These are phyloP conservation scores for Protea cynaroides DNA, from an alignment of 164 flowering plant genomes.

Conservation along the genomic window DNA sequence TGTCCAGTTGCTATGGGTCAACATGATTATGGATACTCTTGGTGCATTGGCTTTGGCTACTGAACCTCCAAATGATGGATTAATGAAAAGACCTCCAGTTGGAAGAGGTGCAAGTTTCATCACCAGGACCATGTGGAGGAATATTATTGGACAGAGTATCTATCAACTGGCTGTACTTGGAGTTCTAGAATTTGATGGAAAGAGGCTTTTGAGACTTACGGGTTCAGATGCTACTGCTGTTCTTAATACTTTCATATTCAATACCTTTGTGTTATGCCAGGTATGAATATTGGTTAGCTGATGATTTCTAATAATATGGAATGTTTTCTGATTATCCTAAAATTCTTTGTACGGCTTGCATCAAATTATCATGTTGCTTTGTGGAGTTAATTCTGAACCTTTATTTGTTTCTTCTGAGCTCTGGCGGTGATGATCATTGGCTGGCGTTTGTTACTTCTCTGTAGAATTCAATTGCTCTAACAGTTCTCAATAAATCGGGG, in stretches of 20 bases:
- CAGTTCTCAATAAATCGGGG: no score
- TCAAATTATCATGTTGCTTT: no score
- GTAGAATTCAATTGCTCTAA: no score
- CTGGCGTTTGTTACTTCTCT: no score
- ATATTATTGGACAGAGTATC: constrained; percentile 72
- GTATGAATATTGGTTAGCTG: constrained; percentile 17
- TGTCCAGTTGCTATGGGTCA: constrained; percentile 85
- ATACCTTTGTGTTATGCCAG: constrained; percentile 77
- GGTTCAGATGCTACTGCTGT: constrained; percentile 34
- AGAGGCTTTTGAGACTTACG: constrained; percentile 36
- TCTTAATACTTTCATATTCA: constrained; percentile 67
- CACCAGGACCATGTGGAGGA: constrained; percentile 70
- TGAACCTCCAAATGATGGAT: constrained; percentile 65
- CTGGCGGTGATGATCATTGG: no score
- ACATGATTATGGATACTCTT: constrained; percentile 86
- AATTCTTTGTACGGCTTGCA: no score
- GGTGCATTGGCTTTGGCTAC: constrained; percentile 85
- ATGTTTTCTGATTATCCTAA: neutral
- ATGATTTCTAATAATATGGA: neutral
- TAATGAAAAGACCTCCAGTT: constrained; percentile 64
- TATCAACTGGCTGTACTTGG: constrained; percentile 53
- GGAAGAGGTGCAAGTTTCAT: constrained; percentile 45
- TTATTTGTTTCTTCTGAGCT: no score
- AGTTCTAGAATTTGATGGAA: constrained; percentile 44
- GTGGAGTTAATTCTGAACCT: no score